Evolutionary conservation across 2,329 filamentous ascomycete species (phyloP), one percentile per base, ranked within the genome.

Genomic region (Triangularia verruculosa): DNA sequence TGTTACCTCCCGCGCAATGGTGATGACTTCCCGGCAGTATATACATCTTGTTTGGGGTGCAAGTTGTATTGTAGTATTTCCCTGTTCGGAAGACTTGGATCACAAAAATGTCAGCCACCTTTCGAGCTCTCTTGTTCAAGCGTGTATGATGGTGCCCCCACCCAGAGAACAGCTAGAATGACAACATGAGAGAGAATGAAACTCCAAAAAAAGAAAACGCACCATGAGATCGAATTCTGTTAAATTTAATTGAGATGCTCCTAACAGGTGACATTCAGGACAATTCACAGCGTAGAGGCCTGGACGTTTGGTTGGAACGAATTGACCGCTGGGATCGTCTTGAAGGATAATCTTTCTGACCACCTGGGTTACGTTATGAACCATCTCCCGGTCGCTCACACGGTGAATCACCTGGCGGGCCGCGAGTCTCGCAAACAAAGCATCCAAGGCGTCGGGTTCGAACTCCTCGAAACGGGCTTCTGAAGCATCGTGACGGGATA

Each of bases 311-410:
- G 71, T 60, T 20, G 39, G 39, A 55, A 70, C 67, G 52, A 70
- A 71, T 39, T 72, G 70, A 39, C 73, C 69, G 56, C 68, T 69
- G 22, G 76, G 75, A 63, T 78, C 75, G 64, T 77, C 75, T 6
- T 77, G 70, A 3, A 74, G 61, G 11, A 73, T 66, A 54, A 78
- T 76, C 25, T 72, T 75, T 59, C 69, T 71, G 17, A 73, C 73
- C 6, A 77, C 72, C 60, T 74, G 72, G 12, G 76, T 74, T 43
- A 78, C 71, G 25, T 69, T 74, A 64, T 74, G 72, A 63, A 74
- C 73, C 65, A 75, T 66, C 47, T 77, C 76, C 55, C 73, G 67
- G 67, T 79, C 77, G 61, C 77, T 79, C n/a, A 76, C 69, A n/a
- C 77, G 73, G 58, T 76, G 72, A 30, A 77, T 67, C 1, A 75